Base-by-base conservation (phyloP, 2,329 filamentous ascomycete genomes). In the Xylaria arbuscula region DNA sequence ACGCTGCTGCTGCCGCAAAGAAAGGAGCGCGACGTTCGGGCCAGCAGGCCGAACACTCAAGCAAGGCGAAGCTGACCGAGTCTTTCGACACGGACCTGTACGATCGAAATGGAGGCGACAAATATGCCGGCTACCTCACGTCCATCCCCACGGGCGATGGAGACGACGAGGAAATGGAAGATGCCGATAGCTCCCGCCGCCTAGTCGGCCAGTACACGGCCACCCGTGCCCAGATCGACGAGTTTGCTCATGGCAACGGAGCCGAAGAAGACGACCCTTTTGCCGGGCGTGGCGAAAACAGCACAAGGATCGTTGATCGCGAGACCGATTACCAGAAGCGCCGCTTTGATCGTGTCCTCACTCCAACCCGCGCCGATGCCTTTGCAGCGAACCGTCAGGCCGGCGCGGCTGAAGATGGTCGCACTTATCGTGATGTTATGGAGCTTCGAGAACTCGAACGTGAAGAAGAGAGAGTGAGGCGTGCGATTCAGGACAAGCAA, bases 281-380 rank as follows among this genome's bases (percentile, higher is more conserved):
- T 70, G 87, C 94, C 59, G 92, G 92, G 53, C 89, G 91, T 74
- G 87, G 88, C 74, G 96, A 98, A 84, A 93, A 95, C 82, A 93
- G 93, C 79, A 94, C 92, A 66, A 91, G 95, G 75, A 98, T 99
- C 77, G 86, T 91, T 69, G 95, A 97, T 78, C 92, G 96, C 76
- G 95, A 98, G 84, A 97, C 94, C 71, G 95, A 98, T 78, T 99
- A 99, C 79, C 97, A 99, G 82, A 97, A 97, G 83, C 93, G 94
- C 73, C 90, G 94, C 68, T 97, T 97, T 80, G 91, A 97, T 79
- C 93, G 96, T 70, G 90, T 89, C 61, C 85, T 98, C 71, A 96
- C 93, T 24, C 94, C 94, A 4, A 94, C 93, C 9, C 90, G 93
- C 76, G 93, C 90, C 70, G 94, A 97, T 78, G 91, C 93, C 0